A percentile compares a stretch with the other conserved stretches of the same genome.
Evolutionary conservation across 75 land plant species (phyloP).

Genomic region (Larix kaempferi): DNA sequence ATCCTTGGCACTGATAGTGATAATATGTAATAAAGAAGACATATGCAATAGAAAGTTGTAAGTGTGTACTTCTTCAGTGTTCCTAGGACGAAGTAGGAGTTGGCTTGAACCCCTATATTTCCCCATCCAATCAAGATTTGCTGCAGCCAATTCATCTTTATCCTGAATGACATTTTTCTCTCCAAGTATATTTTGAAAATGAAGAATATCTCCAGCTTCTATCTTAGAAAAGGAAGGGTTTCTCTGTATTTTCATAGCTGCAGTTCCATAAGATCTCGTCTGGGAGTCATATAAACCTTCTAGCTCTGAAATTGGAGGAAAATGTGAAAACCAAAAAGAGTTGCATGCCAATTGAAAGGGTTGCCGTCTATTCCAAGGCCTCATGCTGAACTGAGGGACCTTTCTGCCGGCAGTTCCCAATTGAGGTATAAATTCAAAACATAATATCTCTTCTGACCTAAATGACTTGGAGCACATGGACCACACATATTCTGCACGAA

Average conservation of each 20-base stretch:
- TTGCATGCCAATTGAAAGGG: neutral
- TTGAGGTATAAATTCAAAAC: neutral
- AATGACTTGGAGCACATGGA: neutral
- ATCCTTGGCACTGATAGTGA: neutral
- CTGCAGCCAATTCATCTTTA: slow-evolving; percentile 57
- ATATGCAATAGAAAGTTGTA: neutral
- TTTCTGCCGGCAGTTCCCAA: neutral
- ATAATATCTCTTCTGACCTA: neutral
- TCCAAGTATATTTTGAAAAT: slow-evolving; percentile 66
- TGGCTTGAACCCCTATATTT: slow-evolving; percentile 86
- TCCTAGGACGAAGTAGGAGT: slow-evolving; percentile 78
- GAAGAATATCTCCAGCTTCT: slow-evolving; percentile 50
- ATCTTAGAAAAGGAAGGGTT: slow-evolving; percentile 55
- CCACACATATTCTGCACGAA: slow-evolving; percentile 1
- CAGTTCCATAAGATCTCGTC: slow-evolving; percentile 21
- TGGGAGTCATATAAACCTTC: neutral
- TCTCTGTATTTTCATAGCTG: slow-evolving; percentile 25
- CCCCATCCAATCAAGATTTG: slow-evolving; percentile 90
- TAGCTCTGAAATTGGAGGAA: neutral
- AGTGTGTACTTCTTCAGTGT: slow-evolving; percentile 62
- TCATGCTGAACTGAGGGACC: neutral
- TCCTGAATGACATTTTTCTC: slow-evolving; percentile 79
- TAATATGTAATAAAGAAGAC: neutral
- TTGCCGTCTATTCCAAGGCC: neutral
- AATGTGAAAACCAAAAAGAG: neutral